Conservation (phyloP, 2,329 filamentous ascomycete genomes). For the Trichoderma sp. region DNA sequence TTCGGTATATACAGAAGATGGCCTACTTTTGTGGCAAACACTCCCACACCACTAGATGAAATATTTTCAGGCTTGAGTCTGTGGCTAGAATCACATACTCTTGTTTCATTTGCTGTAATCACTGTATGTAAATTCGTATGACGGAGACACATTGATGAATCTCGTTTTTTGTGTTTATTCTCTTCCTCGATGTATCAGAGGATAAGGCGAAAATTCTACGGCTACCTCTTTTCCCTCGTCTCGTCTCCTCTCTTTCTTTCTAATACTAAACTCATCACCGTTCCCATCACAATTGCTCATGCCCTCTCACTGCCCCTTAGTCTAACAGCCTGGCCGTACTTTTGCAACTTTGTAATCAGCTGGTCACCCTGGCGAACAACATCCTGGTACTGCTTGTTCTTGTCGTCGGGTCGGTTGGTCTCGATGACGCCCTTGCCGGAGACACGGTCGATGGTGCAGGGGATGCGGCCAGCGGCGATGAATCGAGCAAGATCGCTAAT, state of each 20-base stretch:
- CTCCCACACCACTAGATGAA: not conserved
- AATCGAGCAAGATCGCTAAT: slow-evolving; percentile 89
- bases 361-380: slow-evolving; percentile 97
- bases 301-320: slow-evolving; percentile 92
- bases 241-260: not conserved
- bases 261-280: not conserved
- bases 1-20: not conserved
- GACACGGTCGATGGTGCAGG: slow-evolving; percentile 96
- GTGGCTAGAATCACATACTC: not conserved
- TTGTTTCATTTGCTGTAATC: not conserved
- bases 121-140: not conserved
- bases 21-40: not conserved
- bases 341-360: slow-evolving; percentile 97
- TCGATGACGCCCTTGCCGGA: slow-evolving; percentile 96
- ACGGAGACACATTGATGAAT: not conserved
- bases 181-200: not conserved
- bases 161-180: not conserved
- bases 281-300: slow-evolving; percentile 42
- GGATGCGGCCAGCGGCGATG: slow-evolving; percentile 90
- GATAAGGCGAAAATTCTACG: not conserved
- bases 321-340: slow-evolving; percentile 95
- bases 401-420: slow-evolving; percentile 96
- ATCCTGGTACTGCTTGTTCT: slow-evolving; percentile 99
- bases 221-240: not conserved
- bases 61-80: not conserved